Base-by-base conservation (phyloP, 306 rosid genomes). In the Delonix regia region DNA sequence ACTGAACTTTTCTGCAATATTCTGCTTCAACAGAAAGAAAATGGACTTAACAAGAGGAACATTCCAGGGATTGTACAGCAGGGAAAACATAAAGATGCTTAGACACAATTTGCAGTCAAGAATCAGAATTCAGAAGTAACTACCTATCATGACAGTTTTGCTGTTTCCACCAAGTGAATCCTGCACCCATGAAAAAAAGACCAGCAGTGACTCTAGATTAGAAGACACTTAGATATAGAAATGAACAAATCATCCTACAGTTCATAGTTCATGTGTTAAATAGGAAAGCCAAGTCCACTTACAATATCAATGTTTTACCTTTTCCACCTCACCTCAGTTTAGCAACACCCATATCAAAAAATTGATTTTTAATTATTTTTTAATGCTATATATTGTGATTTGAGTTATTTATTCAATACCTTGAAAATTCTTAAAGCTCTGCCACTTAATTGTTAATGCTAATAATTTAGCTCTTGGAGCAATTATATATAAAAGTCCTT, bases 121-220 rank as follows among this genome's bases (percentile, higher is more conserved):
- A 82, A 60, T 79, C 55, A 73, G 60, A 49, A 52, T 75, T 82
- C 41, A 44, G 81, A 44, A 80, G 81, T 65, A 73, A 52, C 85
- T 90, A 92, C 97, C 97, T 90, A 92, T 90, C 97, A 92, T 92
- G 67, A 92, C 90, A 53, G 97, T 90, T 85, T 87, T 92, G 89
- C 94, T 92, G 87, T 90, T 92, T 84, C 97, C 97, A 71, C 97
- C 97, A 41, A 92, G 94, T 73, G 97, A 92, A 84, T 92, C 97
- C 97, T 92, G 93, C 83, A 84, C 80, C 76, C 68, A 10, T 11
- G 12, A 45, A 45, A 63, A 18, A 18, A 63, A 36, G 64, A 57
- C 64, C 34, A 76, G 16, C 38, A 78, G 78, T 11, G 34, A 65
- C 48, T 68, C 49, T 14, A 44, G 72, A 78, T 82, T 70, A 85